phyloP scores from a whole-genome alignment of 2,329 filamentous ascomycete species.

The Emydomyces testavorans region DNA sequence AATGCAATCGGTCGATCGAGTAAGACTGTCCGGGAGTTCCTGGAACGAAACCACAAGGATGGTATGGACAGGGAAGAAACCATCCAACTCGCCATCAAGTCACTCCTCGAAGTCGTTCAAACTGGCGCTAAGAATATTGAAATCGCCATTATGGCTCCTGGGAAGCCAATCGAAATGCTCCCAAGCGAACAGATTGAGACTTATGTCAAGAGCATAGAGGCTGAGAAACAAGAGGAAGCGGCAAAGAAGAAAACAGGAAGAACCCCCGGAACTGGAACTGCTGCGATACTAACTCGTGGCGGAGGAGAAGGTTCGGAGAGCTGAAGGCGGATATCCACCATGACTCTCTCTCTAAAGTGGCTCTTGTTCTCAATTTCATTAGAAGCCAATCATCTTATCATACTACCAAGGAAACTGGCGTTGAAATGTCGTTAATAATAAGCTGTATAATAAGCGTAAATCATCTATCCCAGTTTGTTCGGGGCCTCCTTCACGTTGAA shows the following conservation, averaged over 20 bases:
- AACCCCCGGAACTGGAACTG: constrained; percentile 34
- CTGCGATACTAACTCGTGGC: constrained; percentile 61
- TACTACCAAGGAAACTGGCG: not conserved
- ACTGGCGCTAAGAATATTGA: constrained; percentile 99
- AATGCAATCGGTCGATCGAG: constrained; percentile 96
- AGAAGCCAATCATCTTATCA: constrained; percentile 5
- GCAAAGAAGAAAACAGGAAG: constrained; percentile 84
- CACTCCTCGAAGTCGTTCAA: constrained; percentile 91
- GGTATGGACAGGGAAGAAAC: constrained; percentile 94
- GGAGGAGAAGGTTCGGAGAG: constrained; percentile 29
- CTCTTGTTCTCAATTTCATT: not conserved
- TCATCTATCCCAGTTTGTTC: constrained; percentile 58
- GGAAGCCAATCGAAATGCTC: constrained; percentile 83
- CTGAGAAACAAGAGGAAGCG: constrained; percentile 98
- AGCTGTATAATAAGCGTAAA: no score
- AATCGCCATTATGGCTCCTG: constrained; percentile 94
- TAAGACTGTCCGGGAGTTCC: constrained; percentile 97
- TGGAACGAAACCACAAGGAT: constrained; percentile 97
- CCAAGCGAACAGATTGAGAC: constrained; percentile 91
- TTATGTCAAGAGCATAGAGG: constrained; percentile 97
- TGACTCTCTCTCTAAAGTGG: not conserved
- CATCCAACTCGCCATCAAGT: constrained; percentile 96
- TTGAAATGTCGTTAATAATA: not conserved
- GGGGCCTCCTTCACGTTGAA: constrained; percentile 67
- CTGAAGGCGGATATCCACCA: constrained; percentile 12